Base-by-base conservation (phyloP, 1,284 basidiomycete genomes). In the Xerocomus amazonicus region DNA sequence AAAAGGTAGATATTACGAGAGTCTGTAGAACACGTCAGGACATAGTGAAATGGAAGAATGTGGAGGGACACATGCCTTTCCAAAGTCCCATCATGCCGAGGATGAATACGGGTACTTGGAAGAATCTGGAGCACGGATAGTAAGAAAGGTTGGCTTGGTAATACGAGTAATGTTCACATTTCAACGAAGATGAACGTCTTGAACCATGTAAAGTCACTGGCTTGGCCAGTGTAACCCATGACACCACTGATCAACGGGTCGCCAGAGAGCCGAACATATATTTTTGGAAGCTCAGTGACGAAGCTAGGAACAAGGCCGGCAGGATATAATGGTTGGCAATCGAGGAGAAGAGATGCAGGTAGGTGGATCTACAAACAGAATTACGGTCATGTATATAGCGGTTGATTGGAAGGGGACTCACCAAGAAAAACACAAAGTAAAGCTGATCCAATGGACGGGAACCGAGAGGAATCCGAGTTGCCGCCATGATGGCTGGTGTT, bases 91-190 rank as follows among this genome's bases (percentile, higher is more conserved):
- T 71, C 35, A 83, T 73, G 12, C 87, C 87, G 10, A 91, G 51
- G 29, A 89, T 59, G 61, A 92, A 92, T 1, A 84, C 76, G 0
- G 90, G 90, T 0, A 92, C 65, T 64, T 92, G 90, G 66, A 92
- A 89, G 39, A 83, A 55, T 1, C 83, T 87, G 47, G 7, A 12
- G 26, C 12, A 41, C 19, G 40, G n/a, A 27, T 14, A 38, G 19
- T 53, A 53, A 50, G 68, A 23, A 23, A 60, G 33, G 67, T 51
- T 19, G 12, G 3, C 17, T 16, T 17, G 9, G 43, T 47, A 47
- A 39, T 48, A 43, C 6, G 14, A 17, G 14, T 5, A 17, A 14
- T 10, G 56, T 75, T 41, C 57, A 80, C 78, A 66, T 67, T 68
- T 90, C 87, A 4, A 88, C 69, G 23, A 70, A 65, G 14, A 85